phyloP scores from a whole-genome alignment of 2,329 filamentous ascomycete species.

The Onygenales sp. region DNA sequence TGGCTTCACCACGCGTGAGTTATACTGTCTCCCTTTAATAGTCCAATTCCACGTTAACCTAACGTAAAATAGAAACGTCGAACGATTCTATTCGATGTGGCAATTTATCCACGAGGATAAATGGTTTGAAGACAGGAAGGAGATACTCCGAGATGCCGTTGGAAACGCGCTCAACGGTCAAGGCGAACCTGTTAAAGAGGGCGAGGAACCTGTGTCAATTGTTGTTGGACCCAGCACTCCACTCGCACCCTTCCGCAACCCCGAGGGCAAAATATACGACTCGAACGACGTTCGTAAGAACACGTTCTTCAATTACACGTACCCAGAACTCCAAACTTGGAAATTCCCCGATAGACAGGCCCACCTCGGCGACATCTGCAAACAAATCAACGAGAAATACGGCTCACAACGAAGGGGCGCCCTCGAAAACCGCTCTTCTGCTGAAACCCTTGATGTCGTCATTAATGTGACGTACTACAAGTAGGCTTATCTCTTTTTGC shows the following conservation, averaged over 20 bases:
- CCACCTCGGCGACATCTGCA: background rate
- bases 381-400: background rate
- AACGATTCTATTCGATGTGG: constrained; percentile 2
- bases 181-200: background rate
- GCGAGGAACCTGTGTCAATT: background rate
- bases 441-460: background rate
- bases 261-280: background rate
- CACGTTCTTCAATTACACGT: constrained; percentile 1
- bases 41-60: background rate
- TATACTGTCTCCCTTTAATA: background rate
- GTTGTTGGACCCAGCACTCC: background rate
- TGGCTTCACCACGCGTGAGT: constrained; percentile 55
- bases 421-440: background rate
- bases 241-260: constrained; percentile 1
- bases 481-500: background rate
- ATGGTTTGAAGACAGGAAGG: constrained; percentile 1
- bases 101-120: constrained; percentile 1
- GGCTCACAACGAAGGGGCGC: background rate
- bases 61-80: background rate
- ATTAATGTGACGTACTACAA: constrained; percentile 2
- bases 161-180: background rate
- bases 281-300: constrained; percentile 2
- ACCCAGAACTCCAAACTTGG: constrained; percentile 1
- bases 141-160: background rate
- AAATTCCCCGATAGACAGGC: background rate